These are phyloP conservation scores for Rubroshorea leprosula DNA, from an alignment of 345 rosid species.

Conservation along the genomic window DNA sequence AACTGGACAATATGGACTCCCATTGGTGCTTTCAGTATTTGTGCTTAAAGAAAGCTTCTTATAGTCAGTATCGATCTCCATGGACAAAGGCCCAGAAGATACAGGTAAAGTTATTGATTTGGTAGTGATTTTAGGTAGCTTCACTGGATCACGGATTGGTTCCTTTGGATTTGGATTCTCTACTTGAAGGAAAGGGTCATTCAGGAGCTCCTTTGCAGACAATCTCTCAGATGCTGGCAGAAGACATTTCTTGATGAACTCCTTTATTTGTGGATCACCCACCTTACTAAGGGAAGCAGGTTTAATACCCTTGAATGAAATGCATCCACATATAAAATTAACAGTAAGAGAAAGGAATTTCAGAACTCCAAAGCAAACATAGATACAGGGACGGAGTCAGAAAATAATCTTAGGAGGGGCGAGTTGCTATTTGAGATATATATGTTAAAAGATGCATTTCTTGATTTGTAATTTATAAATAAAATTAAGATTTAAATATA, in stretches of 20 bases:
- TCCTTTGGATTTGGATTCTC: conserved; percentile 42
- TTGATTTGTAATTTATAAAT: too few species aligned
- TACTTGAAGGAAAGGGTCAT: conserved; percentile 44
- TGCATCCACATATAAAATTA: too few species aligned
- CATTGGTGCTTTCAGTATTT: conserved; percentile 31
- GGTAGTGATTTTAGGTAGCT: conserved; percentile 23
- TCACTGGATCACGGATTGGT: conserved; percentile 22
- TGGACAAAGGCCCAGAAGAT: conserved; percentile 37
- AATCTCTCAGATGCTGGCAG: conserved; percentile 52
- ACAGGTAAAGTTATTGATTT: conserved; percentile 16
- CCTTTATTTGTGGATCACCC: conserved; percentile 43
- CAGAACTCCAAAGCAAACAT: not conserved
- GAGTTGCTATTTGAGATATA: too few species aligned
- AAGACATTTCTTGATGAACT: conserved; percentile 61
- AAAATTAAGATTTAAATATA: too few species aligned
- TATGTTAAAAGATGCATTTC: too few species aligned
- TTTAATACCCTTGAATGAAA: conserved; percentile 46
- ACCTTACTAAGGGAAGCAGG: conserved; percentile 62
- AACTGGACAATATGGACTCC: conserved; percentile 30
- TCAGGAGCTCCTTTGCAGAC: conserved; percentile 59
- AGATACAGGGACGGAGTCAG: not conserved
- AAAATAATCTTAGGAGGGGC: too few species aligned
- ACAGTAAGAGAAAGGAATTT: conserved; percentile 6
- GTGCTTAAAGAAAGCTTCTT: conserved; percentile 42
- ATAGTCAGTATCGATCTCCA: conserved; percentile 54